A percentile compares a stretch with the other conserved stretches of the same genome.
These are phyloP conservation scores for Sporothrix globosa DNA, from an alignment of 2,329 filamentous ascomycete species.

Conservation along the genomic window DNA sequence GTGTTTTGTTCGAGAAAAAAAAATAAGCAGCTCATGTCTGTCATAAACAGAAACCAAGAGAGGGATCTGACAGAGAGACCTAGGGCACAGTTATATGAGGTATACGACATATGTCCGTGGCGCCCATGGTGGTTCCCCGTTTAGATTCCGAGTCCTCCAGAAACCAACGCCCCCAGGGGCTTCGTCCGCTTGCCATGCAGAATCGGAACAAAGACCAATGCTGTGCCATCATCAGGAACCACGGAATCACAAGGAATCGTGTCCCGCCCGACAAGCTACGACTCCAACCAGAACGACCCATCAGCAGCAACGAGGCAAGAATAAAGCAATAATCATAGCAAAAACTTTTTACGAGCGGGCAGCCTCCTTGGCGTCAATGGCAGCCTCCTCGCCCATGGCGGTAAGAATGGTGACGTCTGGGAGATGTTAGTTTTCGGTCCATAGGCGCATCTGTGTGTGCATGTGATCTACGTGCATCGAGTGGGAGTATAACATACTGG, in stretches of 20 bases:
- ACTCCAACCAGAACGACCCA: conserved; percentile 30
- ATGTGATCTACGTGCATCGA: conserved; percentile 21
- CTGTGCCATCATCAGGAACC: neutral
- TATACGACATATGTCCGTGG: conserved; percentile 18
- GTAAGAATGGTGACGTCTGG: conserved; percentile 88
- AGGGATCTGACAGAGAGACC: conserved; percentile 23
- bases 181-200: conserved; percentile 28
- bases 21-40: conserved; percentile 17
- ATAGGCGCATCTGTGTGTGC: conserved; percentile 35
- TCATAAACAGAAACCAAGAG: conserved; percentile 29
- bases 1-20: conserved; percentile 14
- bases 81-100: conserved; percentile 14
- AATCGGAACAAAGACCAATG: neutral
- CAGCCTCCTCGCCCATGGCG: conserved; percentile 93
- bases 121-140: neutral
- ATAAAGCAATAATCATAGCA: conserved; percentile 30
- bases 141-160: conserved; percentile 23
- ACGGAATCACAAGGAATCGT: neutral
- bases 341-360: conserved; percentile 51
- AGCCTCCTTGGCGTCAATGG: conserved; percentile 93
- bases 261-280: conserved; percentile 29
- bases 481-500: conserved; percentile 67
- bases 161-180: conserved; percentile 28
- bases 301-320: conserved; percentile 31
- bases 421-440: conserved; percentile 22